Evolutionary conservation across 208 protist species (phyloP).

Genomic region (Naegleria lovaniensis): DNA sequence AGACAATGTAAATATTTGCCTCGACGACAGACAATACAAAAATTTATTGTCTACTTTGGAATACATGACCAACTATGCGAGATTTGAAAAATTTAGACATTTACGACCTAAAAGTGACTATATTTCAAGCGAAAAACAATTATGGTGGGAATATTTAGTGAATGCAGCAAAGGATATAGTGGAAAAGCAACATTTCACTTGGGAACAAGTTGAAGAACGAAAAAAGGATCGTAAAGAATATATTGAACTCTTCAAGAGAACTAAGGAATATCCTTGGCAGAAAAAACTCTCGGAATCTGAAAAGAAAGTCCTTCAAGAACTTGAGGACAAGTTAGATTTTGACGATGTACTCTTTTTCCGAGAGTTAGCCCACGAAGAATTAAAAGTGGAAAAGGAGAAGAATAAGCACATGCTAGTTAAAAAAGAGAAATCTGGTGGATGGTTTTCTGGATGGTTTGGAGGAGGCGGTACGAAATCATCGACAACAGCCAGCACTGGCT

Average conservation of each 20-base stretch:
- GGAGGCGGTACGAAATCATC: neutral
- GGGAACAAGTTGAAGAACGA: neutral
- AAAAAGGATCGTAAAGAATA: slow-evolving; percentile 2
- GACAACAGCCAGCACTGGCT: no score
- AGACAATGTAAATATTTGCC: neutral
- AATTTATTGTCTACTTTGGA: neutral
- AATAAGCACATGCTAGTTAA: neutral
- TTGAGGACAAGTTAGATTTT: neutral
- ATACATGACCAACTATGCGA: slow-evolving; percentile 10
- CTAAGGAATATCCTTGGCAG: neutral
- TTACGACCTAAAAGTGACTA: neutral
- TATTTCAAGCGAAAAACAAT: neutral
- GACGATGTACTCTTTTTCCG: neutral
- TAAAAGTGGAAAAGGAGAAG: neutral
- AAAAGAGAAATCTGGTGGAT: neutral
- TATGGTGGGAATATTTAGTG: neutral
- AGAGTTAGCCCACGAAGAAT: neutral
- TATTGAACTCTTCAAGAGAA: slow-evolving; percentile 11
- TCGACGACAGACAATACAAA: slow-evolving; percentile 19
- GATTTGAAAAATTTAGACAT: slow-evolving; percentile 14
- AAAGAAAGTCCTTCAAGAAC: neutral
- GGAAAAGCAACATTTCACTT: neutral
- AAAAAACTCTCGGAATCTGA: neutral
- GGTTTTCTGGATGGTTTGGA: slow-evolving; percentile 5
- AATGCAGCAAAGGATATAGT: neutral